These are phyloP conservation scores for Phylloboletellus chloephorus DNA, from an alignment of 1,284 basidiomycete genomes.

Conservation along the genomic window DNA sequence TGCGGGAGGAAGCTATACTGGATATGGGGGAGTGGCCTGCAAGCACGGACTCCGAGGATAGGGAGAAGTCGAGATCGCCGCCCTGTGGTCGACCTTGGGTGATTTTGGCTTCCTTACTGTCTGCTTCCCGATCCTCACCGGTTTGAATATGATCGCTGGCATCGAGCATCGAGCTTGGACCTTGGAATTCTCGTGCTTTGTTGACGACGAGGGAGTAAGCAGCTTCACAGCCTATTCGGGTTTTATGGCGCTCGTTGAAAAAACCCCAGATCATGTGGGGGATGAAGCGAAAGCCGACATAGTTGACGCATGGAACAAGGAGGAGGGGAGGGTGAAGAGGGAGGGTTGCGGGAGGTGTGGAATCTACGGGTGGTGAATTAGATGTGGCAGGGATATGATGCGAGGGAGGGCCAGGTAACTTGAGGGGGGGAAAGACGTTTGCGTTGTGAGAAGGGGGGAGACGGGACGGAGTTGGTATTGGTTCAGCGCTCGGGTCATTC, in stretches of 20 bases:
- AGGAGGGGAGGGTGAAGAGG: constrained; percentile 81
- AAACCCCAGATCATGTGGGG: constrained; percentile 89
- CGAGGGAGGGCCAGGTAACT: constrained; percentile 23
- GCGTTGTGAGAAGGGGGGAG: constrained; percentile 36
- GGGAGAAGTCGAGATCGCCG: constrained; percentile 75
- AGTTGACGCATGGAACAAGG: constrained; percentile 82
- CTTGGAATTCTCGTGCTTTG: constrained; percentile 59
- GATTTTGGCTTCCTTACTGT: constrained; percentile 3
- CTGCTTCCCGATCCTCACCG: constrained; percentile 1
- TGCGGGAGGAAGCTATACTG: constrained; percentile 64
- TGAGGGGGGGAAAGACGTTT: constrained; percentile 41
- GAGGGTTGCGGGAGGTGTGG: constrained; percentile 54
- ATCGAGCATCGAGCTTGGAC: constrained; percentile 30
- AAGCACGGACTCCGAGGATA: constrained; percentile 63
- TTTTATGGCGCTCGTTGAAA: constrained; percentile 86
- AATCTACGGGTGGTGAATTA: constrained; percentile 10
- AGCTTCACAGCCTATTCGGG: constrained; percentile 74
- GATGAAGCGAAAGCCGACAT: constrained; percentile 83
- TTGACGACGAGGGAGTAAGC: constrained; percentile 72
- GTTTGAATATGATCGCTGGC: constrained; percentile 6
- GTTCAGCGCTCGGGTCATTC: constrained; percentile 33
- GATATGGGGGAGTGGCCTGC: constrained; percentile 57
- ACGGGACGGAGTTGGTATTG: constrained; percentile 38
- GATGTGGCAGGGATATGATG: constrained; percentile 18
- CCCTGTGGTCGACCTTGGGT: constrained; percentile 16